Base-by-base conservation (phyloP, 208 protist species). In the Naegleria gruberi region DNA sequence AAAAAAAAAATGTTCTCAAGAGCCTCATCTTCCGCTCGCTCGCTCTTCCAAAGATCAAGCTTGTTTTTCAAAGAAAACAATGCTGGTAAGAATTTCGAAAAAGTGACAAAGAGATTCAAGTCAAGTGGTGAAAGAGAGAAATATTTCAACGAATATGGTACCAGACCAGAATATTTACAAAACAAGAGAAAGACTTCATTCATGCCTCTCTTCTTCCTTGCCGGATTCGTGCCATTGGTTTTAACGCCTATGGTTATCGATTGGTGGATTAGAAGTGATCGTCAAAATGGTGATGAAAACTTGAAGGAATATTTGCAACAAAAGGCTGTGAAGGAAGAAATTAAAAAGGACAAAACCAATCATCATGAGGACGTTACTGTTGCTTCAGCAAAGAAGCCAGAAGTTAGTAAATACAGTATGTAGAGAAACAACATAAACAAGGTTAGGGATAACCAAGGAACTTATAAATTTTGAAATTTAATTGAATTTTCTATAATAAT, bases 121-220 rank as follows among this genome's bases (percentile, higher is more conserved):
- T 37, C 15, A n/a, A n/a, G 6, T 37, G 65, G 26, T 37, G 34
- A 45, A 45, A 45, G 30, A 84, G 42, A 84, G 40, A 84, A 84
- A 44, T 41, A 26, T 46, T 84, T 84, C 30, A 45, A 84, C 30
- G 41, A 42, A 17, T 45, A 84, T 43, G 81, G 81, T 34, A 84
- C 15, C 42, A 84, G 42, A 65, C 84, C 84, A 65, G 45, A 88
- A 65, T 34, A 88, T 88, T 23, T 65, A 0, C n/a, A 88, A 65
- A 15, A 88, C 26, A 65, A 65, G 12, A 65, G 34, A 43, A 45
- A 55, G 19, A 41, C n/a, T 23, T 34, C 6, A 4, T 34, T 65
- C 6, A 2, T 34, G 10, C 44, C 84, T 42, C 46, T 88, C 5
- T 19, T 55, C 42, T n/a, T 46, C 1, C 30, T 57, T 42, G 26